A percentile compares a stretch with the other conserved stretches of the same genome.
These are phyloP conservation scores for Suillus occidentalis DNA, from an alignment of 768 basidiomycete genomes.

Conservation along the genomic window DNA sequence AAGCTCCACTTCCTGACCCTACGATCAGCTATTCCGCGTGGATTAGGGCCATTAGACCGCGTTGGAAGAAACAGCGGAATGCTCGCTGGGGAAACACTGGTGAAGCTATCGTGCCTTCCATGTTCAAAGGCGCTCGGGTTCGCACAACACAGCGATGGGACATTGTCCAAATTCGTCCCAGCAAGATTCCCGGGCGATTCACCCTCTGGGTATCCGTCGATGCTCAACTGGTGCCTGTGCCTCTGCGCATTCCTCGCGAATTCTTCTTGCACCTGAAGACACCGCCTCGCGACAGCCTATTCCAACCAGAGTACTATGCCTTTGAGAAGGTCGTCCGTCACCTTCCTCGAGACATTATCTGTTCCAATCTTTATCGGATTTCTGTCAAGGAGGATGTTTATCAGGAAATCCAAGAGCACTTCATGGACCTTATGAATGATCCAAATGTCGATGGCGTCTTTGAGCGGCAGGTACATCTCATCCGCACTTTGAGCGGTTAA, in stretches of 20 bases:
- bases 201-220: conserved; percentile 87
- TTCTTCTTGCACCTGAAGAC: conserved; percentile 92
- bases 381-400: conserved; percentile 82
- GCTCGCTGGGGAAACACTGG: conserved; percentile 43
- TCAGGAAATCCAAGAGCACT: conserved; percentile 83
- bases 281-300: conserved; percentile 61
- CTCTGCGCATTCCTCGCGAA: conserved; percentile 84
- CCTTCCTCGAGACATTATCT: conserved; percentile 76
- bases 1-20: conserved; percentile 60
- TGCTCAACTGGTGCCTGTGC: conserved; percentile 72
- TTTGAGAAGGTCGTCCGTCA: conserved; percentile 72
- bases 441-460: conserved; percentile 94
- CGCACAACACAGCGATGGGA: conserved; percentile 82
- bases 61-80: conserved; percentile 69
- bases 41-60: conserved; percentile 71
- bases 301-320: conserved; percentile 67
- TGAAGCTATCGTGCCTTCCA: conserved; percentile 57
- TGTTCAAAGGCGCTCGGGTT: conserved; percentile 67
- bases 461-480: conserved; percentile 74
- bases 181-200: conserved; percentile 76
- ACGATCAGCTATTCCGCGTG: conserved; percentile 68
- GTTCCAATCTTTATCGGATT: conserved; percentile 80
- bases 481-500: not conserved
- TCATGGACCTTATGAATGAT: conserved; percentile 89
- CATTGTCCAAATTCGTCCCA: conserved; percentile 84